Percentiles rank a stretch among this genome's conserved stretches.
These are phyloP conservation scores for Trichothecium sympodiale DNA, from an alignment of 2,329 filamentous ascomycete species.

Conservation along the genomic window DNA sequence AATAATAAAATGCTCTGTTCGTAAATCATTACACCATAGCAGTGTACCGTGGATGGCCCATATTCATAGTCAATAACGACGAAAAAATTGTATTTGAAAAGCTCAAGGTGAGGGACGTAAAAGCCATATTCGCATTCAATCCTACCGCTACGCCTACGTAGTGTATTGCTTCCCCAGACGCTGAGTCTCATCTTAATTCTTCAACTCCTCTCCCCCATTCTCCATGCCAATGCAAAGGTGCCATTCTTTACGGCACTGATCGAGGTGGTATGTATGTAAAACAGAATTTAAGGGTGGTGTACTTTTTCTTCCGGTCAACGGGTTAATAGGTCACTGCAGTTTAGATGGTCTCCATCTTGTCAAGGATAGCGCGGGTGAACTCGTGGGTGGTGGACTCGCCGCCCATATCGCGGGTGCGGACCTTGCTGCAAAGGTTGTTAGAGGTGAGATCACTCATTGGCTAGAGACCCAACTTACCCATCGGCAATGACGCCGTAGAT, in stretches of 20 bases:
- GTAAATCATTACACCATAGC: too few species aligned
- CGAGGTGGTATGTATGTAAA: not conserved
- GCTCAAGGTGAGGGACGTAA: too few species aligned
- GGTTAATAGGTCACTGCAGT: constrained; percentile 4
- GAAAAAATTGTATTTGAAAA: too few species aligned
- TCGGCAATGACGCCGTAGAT: constrained; percentile 71
- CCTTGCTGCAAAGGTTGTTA: constrained; percentile 50
- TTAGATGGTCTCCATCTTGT: constrained; percentile 83
- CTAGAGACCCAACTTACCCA: constrained; percentile 49
- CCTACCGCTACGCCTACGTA: too few species aligned
- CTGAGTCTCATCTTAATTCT: too few species aligned
- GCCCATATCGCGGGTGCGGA: constrained; percentile 92
- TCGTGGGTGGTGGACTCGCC: constrained; percentile 81
- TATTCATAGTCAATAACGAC: too few species aligned
- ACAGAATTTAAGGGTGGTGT: constrained; percentile 3
- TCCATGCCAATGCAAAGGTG: too few species aligned
- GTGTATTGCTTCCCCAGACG: too few species aligned
- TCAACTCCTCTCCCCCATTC: too few species aligned
- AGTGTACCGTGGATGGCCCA: too few species aligned
- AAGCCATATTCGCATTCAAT: too few species aligned
- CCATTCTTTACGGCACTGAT: not conserved
- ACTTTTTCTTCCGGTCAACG: constrained; percentile 3
- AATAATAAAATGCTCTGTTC: too few species aligned
- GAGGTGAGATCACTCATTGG: constrained; percentile 10
- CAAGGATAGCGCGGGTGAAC: constrained; percentile 87